Evolutionary conservation across 2,329 filamentous ascomycete genomes (phyloP), one percentile per base, ranked within the genome.

Genomic region (Thermothelomyces thermophilus): DNA sequence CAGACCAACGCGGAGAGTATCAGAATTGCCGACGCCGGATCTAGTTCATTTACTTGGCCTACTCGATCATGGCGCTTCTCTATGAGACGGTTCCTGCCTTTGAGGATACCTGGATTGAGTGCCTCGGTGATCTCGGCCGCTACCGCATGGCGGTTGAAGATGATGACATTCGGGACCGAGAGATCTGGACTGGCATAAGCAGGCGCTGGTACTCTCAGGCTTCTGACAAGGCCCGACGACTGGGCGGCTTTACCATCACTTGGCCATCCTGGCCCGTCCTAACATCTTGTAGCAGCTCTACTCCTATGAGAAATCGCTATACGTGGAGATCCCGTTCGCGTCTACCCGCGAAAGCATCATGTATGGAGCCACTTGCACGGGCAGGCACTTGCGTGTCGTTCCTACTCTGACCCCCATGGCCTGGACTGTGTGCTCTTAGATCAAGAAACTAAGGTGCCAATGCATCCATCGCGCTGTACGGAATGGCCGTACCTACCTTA

Each of bases 141-240:
- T 96, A 61, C 60, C 75, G 84, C 0, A 96, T 96, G 90, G 89
- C 90, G 0, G 90, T 96, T 39, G 90, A 96, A 64, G 86, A 95
- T 35, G 80, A 86, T 22, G 84, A 93, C 54, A 74, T 86, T 17
- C 69, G 77, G 2, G 86, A 91, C 48, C 73, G 86, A 1, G 87
- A 95, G 42, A 79, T 82, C 0, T 97, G 91, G 91, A 87, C 86
- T 0, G 76, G 77, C 0, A 87, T 95, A 0, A 86, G 86, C 0
- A 73, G 84, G 0, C 82, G 84, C 36, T 97, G 91, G 93, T 96
- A 94, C 57, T 83, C 79, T 2, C 86, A 86, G 58, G 87, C 88
- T 0, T 86, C 87, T 0, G 86, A 95, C 57, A 83, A 83, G 24
- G 80, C 81, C 88, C 90, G 0, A 77, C 77, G 0, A 82, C 86